Percentiles rank a stretch among this genome's conserved stretches.
phyloP scores from a whole-genome alignment of 495 filamentous ascomycete species.

The Xylaria intraflava region DNA sequence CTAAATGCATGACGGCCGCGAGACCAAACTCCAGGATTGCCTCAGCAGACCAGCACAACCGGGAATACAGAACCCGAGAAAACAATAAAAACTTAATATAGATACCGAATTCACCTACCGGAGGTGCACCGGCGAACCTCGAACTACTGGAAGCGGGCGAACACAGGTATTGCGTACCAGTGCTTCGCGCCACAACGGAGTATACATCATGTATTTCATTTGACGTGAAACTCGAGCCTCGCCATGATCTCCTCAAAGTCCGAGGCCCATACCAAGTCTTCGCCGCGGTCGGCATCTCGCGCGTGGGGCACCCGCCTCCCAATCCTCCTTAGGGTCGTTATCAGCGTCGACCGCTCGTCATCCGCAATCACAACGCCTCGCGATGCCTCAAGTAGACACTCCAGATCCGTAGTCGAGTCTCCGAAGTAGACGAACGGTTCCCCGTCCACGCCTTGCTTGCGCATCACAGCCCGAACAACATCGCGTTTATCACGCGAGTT shows the following conservation, averaged over 20 bases:
- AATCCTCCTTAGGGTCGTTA: conserved; percentile 30
- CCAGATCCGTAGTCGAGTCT: conserved; percentile 32
- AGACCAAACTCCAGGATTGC: too few species aligned
- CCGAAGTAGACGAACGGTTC: conserved; percentile 26
- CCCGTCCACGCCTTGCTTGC: conserved; percentile 1
- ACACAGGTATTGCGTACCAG: neutral
- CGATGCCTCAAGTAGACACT: conserved; percentile 33
- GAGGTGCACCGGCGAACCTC: too few species aligned
- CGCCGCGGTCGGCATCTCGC: conserved; percentile 2
- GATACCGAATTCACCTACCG: too few species aligned
- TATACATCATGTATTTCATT: too few species aligned
- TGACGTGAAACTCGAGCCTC: neutral
- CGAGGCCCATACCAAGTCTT: conserved; percentile 8
- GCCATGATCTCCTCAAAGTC: conserved; percentile 10
- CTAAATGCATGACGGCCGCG: neutral
- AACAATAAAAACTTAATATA: too few species aligned
- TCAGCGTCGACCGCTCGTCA: conserved; percentile 26
- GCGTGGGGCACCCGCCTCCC: conserved; percentile 33
- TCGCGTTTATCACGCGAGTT: conserved; percentile 29
- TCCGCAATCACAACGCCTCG: conserved; percentile 35
- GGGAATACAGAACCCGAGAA: too few species aligned
- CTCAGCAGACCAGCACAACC: too few species aligned
- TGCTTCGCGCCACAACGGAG: neutral
- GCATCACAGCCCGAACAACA: conserved; percentile 15
- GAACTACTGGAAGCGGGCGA: too few species aligned